Conservation (phyloP, 2,329 filamentous ascomycete genomes). For the Aureobasidium leucospermi region DNA sequence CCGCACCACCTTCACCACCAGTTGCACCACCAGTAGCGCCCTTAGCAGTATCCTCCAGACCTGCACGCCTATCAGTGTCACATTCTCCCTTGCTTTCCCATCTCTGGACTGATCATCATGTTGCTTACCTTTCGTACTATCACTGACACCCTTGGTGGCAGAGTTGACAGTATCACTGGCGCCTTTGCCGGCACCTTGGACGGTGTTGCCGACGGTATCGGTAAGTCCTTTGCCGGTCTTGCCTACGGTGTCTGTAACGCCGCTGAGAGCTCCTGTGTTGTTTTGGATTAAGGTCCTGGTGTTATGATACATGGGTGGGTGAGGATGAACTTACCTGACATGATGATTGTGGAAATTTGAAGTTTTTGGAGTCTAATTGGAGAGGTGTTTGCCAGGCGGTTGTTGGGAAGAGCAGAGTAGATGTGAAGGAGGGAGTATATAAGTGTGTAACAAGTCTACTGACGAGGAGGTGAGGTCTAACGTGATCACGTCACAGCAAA, state of each 20-base stretch:
- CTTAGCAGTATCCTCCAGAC: not conserved
- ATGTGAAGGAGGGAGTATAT: too few species aligned
- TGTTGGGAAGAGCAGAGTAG: too few species aligned
- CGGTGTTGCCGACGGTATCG: conserved; percentile 26
- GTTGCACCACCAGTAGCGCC: not conserved
- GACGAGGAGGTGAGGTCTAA: too few species aligned
- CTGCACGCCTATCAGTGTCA: not conserved
- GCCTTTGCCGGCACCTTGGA: conserved; percentile 18
- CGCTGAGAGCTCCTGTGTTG: conserved; percentile 14
- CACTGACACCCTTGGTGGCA: conserved; percentile 15
- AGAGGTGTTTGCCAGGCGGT: too few species aligned
- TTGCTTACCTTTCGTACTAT: conserved; percentile 16
- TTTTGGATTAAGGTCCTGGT: not conserved
- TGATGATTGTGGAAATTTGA: too few species aligned
- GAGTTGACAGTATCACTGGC: conserved; percentile 14
- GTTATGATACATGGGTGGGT: not conserved
- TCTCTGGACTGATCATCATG: too few species aligned
- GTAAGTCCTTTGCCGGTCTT: conserved; percentile 23
- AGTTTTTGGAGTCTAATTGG: too few species aligned
- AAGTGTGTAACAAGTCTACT: too few species aligned
- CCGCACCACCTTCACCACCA: not conserved
- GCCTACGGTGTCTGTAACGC: conserved; percentile 29
- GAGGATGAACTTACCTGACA: too few species aligned
- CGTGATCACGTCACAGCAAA: too few species aligned
- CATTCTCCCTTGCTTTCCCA: not conserved